Conservation (phyloP, 805 yeast species). For the Candida caryicola region DNA sequence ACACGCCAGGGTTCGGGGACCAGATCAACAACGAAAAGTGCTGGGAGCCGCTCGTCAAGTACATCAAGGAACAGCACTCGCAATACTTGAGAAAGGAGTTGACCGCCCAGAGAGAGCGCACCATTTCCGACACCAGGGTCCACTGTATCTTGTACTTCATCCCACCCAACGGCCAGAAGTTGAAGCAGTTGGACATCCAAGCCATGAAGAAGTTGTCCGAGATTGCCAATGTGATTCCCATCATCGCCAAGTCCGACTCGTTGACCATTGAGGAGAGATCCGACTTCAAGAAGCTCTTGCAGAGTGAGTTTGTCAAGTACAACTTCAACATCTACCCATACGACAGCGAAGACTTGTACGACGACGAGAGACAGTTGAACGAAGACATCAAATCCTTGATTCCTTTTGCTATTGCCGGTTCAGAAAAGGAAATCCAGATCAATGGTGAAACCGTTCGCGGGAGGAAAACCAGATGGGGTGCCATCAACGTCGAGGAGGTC, state of each 20-base stretch:
- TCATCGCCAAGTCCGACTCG: slow-evolving; percentile 91
- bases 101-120: slow-evolving; percentile 87
- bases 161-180: slow-evolving; percentile 85
- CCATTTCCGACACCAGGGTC: slow-evolving; percentile 82
- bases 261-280: slow-evolving; percentile 83
- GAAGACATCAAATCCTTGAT: slow-evolving; percentile 68
- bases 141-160: slow-evolving; percentile 91
- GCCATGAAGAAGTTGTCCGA: slow-evolving; percentile 83
- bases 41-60: slow-evolving; percentile 95
- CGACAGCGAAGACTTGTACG: slow-evolving; percentile 65
- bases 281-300: slow-evolving; percentile 70
- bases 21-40: slow-evolving; percentile 92
- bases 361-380: slow-evolving; percentile 71
- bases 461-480: slow-evolving; percentile 91
- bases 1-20: slow-evolving; percentile 98
- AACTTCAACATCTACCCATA: slow-evolving; percentile 81
- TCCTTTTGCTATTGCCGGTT: slow-evolving; percentile 94
- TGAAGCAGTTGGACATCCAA: slow-evolving; percentile 76
- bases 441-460: slow-evolving; percentile 84
- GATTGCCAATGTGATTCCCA: slow-evolving; percentile 90
- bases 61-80: slow-evolving; percentile 93
- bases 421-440: slow-evolving; percentile 71
- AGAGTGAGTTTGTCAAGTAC: slow-evolving; percentile 70
- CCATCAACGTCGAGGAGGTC: slow-evolving; percentile 89
- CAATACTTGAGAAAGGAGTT: slow-evolving; percentile 88